Evolutionary conservation across 2,329 filamentous ascomycete genomes (phyloP).

Genomic region (Chalara sp.): DNA sequence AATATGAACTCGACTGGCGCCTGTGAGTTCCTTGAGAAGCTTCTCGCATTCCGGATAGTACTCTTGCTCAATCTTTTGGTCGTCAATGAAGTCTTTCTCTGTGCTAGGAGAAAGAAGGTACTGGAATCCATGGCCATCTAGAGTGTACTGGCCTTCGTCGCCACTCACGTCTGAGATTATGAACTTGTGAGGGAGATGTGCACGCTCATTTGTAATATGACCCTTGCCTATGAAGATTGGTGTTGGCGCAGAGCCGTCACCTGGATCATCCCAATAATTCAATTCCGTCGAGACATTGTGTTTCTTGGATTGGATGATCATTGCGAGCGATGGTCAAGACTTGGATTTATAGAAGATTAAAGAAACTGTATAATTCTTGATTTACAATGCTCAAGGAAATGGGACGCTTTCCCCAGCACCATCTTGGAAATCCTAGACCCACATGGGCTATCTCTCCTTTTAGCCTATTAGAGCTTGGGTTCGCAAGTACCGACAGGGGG

Average conservation of each 20-base stretch:
- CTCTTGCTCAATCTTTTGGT: conserved; percentile 55
- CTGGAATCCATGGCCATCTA: conserved; percentile 72
- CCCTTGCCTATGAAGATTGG: conserved; percentile 11
- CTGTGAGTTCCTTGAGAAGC: conserved; percentile 48
- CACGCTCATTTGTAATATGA: conserved; percentile 5
- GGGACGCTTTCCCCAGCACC: too few species aligned
- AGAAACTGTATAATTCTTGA: too few species aligned
- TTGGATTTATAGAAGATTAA: too few species aligned
- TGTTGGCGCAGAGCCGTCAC: conserved; percentile 10
- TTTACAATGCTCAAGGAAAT: too few species aligned
- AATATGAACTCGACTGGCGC: conserved; percentile 48
- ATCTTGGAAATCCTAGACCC: too few species aligned
- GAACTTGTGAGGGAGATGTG: conserved; percentile 33
- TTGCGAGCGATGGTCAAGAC: too few species aligned
- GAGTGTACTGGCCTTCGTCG: conserved; percentile 52
- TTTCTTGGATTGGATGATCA: background rate
- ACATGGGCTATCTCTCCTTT: too few species aligned
- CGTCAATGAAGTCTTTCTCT: conserved; percentile 55
- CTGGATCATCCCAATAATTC: conserved; percentile 13
- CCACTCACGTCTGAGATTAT: conserved; percentile 65
- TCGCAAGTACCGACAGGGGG: too few species aligned
- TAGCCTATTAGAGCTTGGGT: too few species aligned
- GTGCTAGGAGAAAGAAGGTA: conserved; percentile 49
- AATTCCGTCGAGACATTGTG: conserved; percentile 12
- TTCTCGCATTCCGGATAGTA: conserved; percentile 81